Conservation (phyloP, 768 basidiomycete species). For the Auriscalpium microsporum region DNA sequence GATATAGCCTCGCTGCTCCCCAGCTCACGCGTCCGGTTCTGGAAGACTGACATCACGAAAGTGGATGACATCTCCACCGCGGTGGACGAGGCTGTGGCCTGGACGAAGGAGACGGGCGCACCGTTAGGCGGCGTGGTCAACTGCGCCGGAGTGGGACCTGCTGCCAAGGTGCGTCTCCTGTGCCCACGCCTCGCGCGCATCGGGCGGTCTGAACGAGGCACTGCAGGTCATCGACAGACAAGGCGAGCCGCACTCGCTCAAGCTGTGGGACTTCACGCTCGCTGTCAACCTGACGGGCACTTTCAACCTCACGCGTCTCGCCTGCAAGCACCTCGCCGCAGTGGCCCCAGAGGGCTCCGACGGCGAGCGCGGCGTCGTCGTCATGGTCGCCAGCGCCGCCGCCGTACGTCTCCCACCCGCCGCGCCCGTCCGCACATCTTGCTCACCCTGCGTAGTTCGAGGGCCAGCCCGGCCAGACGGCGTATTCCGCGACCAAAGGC, state of each 20-base stretch:
- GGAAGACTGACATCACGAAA: conserved; percentile 20
- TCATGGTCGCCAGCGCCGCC: conserved; percentile 47
- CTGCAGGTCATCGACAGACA: conserved; percentile 39
- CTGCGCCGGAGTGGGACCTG: conserved; percentile 44
- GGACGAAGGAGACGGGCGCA: conserved; percentile 28
- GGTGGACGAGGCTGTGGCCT: conserved; percentile 17
- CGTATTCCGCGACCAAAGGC: conserved; percentile 50
- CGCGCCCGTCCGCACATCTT: too few relatives aligned
- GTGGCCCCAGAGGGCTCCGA: conserved; percentile 37
- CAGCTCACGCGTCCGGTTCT: conserved; percentile 7
- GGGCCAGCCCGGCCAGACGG: conserved; percentile 49
- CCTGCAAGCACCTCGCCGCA: conserved; percentile 39
- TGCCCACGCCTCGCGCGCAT: neutral
- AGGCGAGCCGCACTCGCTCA: conserved; percentile 38
- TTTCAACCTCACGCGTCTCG: conserved; percentile 51
- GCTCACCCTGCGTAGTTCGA: too few relatives aligned
- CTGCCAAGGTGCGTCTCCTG: conserved; percentile 17
- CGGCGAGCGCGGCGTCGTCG: conserved; percentile 50
- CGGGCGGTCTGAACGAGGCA: neutral
- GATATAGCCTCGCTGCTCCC: neutral
- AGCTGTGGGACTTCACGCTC: conserved; percentile 44
- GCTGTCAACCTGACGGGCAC: conserved; percentile 50
- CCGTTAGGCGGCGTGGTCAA: conserved; percentile 52
- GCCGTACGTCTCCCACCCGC: conserved; percentile 22
- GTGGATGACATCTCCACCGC: conserved; percentile 19